phyloP scores from a whole-genome alignment of 1,139 yeast species.

The Blastobotrys capitulatus region DNA sequence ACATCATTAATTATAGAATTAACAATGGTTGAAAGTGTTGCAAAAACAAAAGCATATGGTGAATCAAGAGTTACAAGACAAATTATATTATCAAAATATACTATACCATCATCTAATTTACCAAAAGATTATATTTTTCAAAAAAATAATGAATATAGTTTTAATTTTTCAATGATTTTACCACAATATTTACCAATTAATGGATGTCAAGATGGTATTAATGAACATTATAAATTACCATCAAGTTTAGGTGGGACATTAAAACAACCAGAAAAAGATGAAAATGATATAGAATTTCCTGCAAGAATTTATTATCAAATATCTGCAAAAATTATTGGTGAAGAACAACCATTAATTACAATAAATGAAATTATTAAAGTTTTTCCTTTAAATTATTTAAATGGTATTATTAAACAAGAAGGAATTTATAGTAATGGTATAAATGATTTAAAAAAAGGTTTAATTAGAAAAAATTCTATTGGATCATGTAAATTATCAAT shows the following conservation, averaged over 20 bases:
- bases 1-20: slow-evolving; percentile 3
- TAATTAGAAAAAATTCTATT: slow-evolving; percentile 2
- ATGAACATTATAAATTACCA: slow-evolving; percentile 7
- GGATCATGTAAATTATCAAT: slow-evolving; percentile 8
- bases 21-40: slow-evolving; percentile 5
- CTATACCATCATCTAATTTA: neutral
- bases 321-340: slow-evolving; percentile 5
- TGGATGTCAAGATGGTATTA: slow-evolving; percentile 1
- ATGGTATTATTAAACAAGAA: neutral
- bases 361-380: neutral
- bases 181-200: slow-evolving; percentile 1
- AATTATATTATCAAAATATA: neutral
- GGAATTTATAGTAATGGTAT: neutral
- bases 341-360: slow-evolving; percentile 5
- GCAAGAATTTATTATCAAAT: slow-evolving; percentile 4
- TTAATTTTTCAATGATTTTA: neutral
- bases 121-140: slow-evolving; percentile 1
- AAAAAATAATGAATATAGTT: neutral
- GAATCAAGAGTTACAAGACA: slow-evolving; percentile 5
- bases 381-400: neutral
- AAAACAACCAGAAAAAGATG: slow-evolving; percentile 2
- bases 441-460: slow-evolving; percentile 8
- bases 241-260: slow-evolving; percentile 8
- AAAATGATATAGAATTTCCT: slow-evolving; percentile 1
- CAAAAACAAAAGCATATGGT: slow-evolving; percentile 7